Base-by-base conservation (phyloP, 1,139 yeast species). In the Blastobotrys proliferans region DNA sequence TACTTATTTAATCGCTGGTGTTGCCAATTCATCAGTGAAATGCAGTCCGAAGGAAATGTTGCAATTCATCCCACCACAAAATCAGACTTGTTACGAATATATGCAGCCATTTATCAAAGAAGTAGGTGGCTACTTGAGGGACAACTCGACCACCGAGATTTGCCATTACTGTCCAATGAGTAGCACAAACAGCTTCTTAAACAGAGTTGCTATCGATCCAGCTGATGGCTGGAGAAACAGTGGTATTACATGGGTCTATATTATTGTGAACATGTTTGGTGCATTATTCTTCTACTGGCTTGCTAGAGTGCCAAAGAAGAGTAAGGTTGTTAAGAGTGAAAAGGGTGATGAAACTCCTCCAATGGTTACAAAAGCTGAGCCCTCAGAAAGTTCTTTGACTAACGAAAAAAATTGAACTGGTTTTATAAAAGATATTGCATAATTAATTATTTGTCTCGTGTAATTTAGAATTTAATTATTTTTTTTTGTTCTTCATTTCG, bases 251-350 rank as follows among this genome's bases (percentile, higher is more conserved):
- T 62, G 73, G 63, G 73, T 66, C 30, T 77, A 68, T 54, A 66
- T 73, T 44, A 62, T 61, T 17, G 68, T 83, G 60, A 81, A 84
- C 59, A 66, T 76, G 39, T 45, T 61, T 30, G 69, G 68, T 21
- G 74, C 83, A 9, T 58, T 81, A 21, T 61, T 73, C 58, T 65
- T 83, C 44, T 85, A 83, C 66, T 85, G 85, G 81, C 62, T 82
- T 40, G 77, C 79, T 13, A 78, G 95, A 68, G 94, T 84, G 46
- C 94, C 94, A 33, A 67, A 63, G 55, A 58, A 56, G 49, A 50
- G 51, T 48, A 55, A 52, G 38, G 53, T 62, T 17, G 56, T 55
- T 35, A 58, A 60, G 56, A 45, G 47, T 47, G 38, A 36, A 37
- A 35, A 40, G 17, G 29, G 29, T 8, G 29, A 26, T 13, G 29